Evolutionary conservation across 179 eudicot genomes (phyloP), one percentile per base, ranked within the genome.

Genomic region (Spergularia azorica): DNA sequence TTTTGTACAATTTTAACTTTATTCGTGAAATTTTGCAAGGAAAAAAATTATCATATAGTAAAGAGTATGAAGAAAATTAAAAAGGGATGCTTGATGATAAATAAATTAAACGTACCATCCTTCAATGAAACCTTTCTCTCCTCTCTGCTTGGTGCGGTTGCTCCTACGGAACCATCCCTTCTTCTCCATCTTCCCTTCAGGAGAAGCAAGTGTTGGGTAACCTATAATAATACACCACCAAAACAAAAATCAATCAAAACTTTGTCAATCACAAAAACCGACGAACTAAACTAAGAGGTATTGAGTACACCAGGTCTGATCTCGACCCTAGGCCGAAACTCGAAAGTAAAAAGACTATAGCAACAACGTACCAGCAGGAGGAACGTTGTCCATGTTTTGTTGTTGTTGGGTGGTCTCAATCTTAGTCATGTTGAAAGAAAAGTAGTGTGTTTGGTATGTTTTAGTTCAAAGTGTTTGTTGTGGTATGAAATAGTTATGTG

Each of bases 121-220:
- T 85, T 88, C 90, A 55, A 88, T 68, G 84, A 88, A 87, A 57
- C 94, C 88, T 64, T 82, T 86, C 0, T 89, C 93, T 62, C 93
- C 93, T 72, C 84, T 88, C 54, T 82, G 83, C 80, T 85, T 86
- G 36, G 74, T 77, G n/a, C 75, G 48, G 48, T 43, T 43, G 32
- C 32, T 26, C 32, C 2, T 26, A 0, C 32, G 32, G 32, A 26
- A 26, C 32, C 32, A 26, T 68, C 80, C 70, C 83, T 80, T 88
- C 85, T 66, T 78, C 78, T 77, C 83, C 82, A 52, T 83, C 85
- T 67, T 76, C 11, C 71, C 81, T 52, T 64, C 77, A 15, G 81
- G 80, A 39, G 90, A 67, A 32, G 75, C 76, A 39, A 79, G 71
- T 43, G 88, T 82, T 41, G 91, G 94, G 80, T 90, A 88, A 5